A percentile compares a stretch with the other conserved stretches of the same genome.
phyloP scores from a whole-genome alignment of 768 basidiomycete species.

The Phanerochaete sordida region DNA sequence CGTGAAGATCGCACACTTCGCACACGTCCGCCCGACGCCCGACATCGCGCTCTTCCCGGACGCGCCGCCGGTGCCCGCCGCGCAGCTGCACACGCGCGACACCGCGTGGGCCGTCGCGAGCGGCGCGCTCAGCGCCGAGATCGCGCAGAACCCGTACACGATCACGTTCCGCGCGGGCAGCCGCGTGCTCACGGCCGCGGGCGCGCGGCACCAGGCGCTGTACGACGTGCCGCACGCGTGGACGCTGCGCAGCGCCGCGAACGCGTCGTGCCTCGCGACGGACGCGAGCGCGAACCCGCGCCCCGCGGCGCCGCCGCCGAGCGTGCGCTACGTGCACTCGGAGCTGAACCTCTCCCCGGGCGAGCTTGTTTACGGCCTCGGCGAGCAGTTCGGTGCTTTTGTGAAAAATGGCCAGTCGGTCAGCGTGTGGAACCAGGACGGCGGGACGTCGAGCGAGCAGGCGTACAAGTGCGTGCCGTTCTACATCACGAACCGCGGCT shows the following conservation, averaged over 20 bases:
- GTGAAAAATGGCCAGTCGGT: slow-evolving; percentile 70
- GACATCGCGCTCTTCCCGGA: slow-evolving; percentile 63
- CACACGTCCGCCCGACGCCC: slow-evolving; percentile 38
- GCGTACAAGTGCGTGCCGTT: slow-evolving; percentile 69
- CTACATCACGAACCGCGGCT: slow-evolving; percentile 66
- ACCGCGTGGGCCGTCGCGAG: slow-evolving; percentile 34
- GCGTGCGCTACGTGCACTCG: slow-evolving; percentile 47
- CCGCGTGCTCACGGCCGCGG: slow-evolving; percentile 44
- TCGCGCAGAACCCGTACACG: slow-evolving; percentile 58
- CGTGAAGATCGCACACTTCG: slow-evolving; percentile 55
- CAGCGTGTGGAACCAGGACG: slow-evolving; percentile 72
- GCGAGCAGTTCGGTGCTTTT: slow-evolving; percentile 73
- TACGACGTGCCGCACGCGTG: slow-evolving; percentile 55
- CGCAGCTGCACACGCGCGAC: slow-evolving; percentile 30
- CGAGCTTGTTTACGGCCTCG: slow-evolving; percentile 70
- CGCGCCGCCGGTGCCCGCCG: slow-evolving; percentile 43
- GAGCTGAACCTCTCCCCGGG: slow-evolving; percentile 67
- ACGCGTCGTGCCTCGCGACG: slow-evolving; percentile 52
- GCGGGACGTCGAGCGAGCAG: slow-evolving; percentile 68
- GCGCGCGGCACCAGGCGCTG: slow-evolving; percentile 52
- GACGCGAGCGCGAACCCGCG: slow-evolving; percentile 58
- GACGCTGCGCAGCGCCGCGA: slow-evolving; percentile 47
- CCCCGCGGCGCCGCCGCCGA: slow-evolving; percentile 39
- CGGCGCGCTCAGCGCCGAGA: slow-evolving; percentile 50
- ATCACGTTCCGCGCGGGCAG: slow-evolving; percentile 56